A percentile compares a stretch with the other conserved stretches of the same genome.
These are phyloP conservation scores for Herpetospermum pedunculosum DNA, from an alignment of 306 rosid genomes.

Conservation along the genomic window DNA sequence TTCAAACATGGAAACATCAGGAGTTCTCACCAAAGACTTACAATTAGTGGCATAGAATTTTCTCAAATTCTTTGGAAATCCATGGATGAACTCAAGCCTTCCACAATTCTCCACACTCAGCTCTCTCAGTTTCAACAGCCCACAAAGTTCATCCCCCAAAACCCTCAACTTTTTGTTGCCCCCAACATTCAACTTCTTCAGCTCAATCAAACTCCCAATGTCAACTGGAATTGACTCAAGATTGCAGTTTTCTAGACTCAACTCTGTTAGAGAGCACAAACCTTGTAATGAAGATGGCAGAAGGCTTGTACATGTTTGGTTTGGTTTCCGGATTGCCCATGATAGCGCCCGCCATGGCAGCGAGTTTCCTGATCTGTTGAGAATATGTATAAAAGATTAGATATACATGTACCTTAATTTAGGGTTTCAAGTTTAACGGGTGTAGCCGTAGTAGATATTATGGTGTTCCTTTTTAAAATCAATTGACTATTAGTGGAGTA, in stretches of 20 bases:
- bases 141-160: not conserved
- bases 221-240: not conserved
- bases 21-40: not conserved
- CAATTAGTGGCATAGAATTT: not conserved
- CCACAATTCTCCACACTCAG: not conserved
- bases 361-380: not conserved
- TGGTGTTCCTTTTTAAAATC: no score
- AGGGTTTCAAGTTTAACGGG: no score
- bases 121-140: not conserved
- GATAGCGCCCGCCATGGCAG: not conserved
- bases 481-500: no score
- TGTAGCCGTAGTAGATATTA: no score
- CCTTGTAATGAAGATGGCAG: not conserved
- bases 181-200: not conserved
- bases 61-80: not conserved
- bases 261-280: not conserved
- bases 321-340: not conserved
- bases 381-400: not conserved
- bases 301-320: not conserved
- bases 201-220: not conserved
- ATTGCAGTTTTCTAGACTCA: not conserved
- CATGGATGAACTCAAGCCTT: not conserved
- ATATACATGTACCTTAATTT: no score
- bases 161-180: not conserved
- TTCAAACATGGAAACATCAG: not conserved